Evolutionary conservation across 2,329 filamentous ascomycete genomes (phyloP).

Genomic region (Cercospora sojina): DNA sequence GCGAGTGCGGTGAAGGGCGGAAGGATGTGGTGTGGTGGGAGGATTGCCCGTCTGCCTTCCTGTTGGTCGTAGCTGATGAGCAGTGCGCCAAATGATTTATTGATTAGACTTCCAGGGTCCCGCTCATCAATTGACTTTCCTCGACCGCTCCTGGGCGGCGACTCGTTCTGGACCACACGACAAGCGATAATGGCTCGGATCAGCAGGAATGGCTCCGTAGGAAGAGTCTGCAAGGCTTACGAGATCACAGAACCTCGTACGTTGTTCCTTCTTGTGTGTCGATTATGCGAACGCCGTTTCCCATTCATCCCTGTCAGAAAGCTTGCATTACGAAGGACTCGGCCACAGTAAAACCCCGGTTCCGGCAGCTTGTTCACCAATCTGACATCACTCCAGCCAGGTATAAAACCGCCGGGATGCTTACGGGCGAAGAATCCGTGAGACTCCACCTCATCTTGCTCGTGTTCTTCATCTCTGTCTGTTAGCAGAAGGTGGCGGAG

Average conservation of each 20-base stretch:
- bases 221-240: neutral
- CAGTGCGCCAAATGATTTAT: neutral
- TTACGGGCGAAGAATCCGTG: neutral
- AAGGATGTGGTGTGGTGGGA: neutral
- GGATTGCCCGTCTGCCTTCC: neutral
- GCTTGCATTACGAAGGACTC: neutral
- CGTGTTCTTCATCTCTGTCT: no score
- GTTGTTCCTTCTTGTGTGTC: neutral
- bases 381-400: neutral
- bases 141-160: neutral
- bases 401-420: neutral
- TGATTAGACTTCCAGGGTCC: constrained; percentile 6
- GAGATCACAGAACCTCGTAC: neutral
- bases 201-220: neutral
- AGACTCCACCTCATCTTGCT: neutral
- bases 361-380: neutral
- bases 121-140: neutral
- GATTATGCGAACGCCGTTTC: neutral
- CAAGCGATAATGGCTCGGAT: neutral
- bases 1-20: constrained; percentile 4
- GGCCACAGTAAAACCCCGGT: neutral
- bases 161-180: neutral
- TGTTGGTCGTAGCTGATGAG: neutral
- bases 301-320: neutral
- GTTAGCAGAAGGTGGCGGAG: neutral